phyloP scores from a whole-genome alignment of 163 green algal genomes.

The Scenedesmus sp. region DNA sequence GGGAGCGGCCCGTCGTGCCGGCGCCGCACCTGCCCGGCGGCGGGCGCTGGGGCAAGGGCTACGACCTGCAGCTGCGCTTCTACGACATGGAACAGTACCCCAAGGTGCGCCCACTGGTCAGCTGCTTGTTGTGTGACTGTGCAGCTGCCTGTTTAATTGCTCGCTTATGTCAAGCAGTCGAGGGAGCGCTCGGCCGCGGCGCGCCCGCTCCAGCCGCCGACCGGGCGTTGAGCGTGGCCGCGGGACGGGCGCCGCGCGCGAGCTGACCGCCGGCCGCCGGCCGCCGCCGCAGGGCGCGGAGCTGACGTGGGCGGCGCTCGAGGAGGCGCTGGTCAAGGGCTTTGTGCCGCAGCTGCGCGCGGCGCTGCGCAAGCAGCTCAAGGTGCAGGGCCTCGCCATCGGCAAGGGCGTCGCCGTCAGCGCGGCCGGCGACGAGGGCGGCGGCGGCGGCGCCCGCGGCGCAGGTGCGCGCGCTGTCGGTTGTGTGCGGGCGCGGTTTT shows the following conservation, averaged over 20 bases:
- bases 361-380: conserved; percentile 66
- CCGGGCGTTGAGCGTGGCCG: too few species aligned
- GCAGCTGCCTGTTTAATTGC: neutral
- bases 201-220: too few species aligned
- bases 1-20: neutral
- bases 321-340: conserved; percentile 56
- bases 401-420: neutral
- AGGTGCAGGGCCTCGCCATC: neutral
- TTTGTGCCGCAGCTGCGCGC: conserved; percentile 71
- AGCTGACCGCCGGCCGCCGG: too few species aligned
- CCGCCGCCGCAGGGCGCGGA: conserved; percentile 72
- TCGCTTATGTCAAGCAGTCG: neutral
- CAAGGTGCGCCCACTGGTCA: neutral
- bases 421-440: neutral
- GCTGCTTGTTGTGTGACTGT: neutral
- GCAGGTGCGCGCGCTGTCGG: neutral
- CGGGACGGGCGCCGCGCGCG: too few species aligned
- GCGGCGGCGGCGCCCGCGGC: neutral
- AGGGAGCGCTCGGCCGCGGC: too few species aligned
- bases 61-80: conserved; percentile 70
- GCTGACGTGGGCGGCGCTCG: conserved; percentile 79
- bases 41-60: conserved; percentile 59
- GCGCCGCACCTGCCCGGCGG: neutral
- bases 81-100: conserved; percentile 45
- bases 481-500: neutral